Percentiles rank a stretch among this genome's conserved stretches.
Evolutionary conservation across 129 eudicot genomes (phyloP).

Genomic region (Pittosporum tobira): DNA sequence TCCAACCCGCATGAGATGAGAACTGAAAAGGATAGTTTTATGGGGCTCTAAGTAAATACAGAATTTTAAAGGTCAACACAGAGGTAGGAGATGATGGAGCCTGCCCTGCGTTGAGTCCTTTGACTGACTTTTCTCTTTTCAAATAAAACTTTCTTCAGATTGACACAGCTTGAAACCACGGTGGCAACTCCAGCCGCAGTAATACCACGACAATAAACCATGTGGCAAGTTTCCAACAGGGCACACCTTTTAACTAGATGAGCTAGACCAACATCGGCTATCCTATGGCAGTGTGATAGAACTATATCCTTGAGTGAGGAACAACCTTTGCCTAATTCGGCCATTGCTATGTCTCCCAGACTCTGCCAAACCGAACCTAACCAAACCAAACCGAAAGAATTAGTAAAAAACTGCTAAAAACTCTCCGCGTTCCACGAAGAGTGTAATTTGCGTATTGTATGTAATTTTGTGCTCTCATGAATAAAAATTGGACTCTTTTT

Average conservation of each 20-base stretch:
- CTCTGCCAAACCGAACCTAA: slow-evolving; percentile 29
- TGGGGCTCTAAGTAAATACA: too few relatives aligned
- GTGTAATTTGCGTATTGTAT: too few relatives aligned
- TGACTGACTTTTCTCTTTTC: slow-evolving; percentile 78
- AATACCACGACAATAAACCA: slow-evolving; percentile 81
- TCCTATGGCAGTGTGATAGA: slow-evolving; percentile 76
- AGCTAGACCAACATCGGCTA: slow-evolving; percentile 66
- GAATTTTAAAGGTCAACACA: slow-evolving; percentile 66
- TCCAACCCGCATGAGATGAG: too few relatives aligned
- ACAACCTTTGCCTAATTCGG: slow-evolving; percentile 78
- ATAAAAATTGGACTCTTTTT: too few relatives aligned
- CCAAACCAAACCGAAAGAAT: not conserved
- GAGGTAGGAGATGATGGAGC: slow-evolving; percentile 70
- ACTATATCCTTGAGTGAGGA: slow-evolving; percentile 65
- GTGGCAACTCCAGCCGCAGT: slow-evolving; percentile 82
- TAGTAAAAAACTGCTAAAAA: too few relatives aligned
- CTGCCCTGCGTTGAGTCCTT: slow-evolving; percentile 79
- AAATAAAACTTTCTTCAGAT: slow-evolving; percentile 69
- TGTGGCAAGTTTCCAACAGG: slow-evolving; percentile 67
- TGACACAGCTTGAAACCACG: slow-evolving; percentile 53
- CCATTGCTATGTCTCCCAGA: slow-evolving; percentile 61
- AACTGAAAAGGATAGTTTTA: too few relatives aligned
- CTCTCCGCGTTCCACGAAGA: not conserved
- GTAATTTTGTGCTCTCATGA: too few relatives aligned
- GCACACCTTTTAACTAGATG: slow-evolving; percentile 50